Conservation (phyloP, 2,329 filamentous ascomycete species). For the Aotearoamyces nothofagi region DNA sequence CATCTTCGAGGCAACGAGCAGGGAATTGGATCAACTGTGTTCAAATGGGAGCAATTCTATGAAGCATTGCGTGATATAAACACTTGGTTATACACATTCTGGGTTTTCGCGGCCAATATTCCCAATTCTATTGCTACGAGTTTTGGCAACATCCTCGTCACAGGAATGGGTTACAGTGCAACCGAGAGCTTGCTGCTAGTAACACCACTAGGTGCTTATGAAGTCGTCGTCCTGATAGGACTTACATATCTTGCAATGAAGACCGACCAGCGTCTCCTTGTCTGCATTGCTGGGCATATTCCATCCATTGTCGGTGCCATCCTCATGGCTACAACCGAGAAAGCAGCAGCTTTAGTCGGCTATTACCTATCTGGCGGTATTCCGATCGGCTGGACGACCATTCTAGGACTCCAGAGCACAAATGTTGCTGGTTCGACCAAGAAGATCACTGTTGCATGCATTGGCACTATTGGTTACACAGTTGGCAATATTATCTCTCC, state of each 20-base stretch:
- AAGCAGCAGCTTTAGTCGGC: constrained; percentile 1
- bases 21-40: constrained; percentile 36
- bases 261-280: constrained; percentile 15
- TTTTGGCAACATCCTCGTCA: constrained; percentile 42
- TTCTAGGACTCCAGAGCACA: constrained; percentile 1
- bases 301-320: constrained; percentile 19
- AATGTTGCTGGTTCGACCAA: constrained; percentile 31
- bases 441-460: no score
- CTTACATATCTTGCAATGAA: constrained; percentile 15
- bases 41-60: constrained; percentile 33
- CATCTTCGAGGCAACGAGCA: constrained; percentile 39
- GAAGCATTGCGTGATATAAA: constrained; percentile 25
- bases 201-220: constrained; percentile 15
- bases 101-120: constrained; percentile 33
- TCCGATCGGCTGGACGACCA: neutral
- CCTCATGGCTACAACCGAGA: no score
- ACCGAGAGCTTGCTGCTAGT: constrained; percentile 20
- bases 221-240: constrained; percentile 13
- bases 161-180: constrained; percentile 37
- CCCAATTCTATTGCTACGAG: constrained; percentile 39
- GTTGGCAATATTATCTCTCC: constrained; percentile 36
- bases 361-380: constrained; percentile 1
- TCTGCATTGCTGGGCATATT: constrained; percentile 20
- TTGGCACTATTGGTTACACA: constrained; percentile 34
- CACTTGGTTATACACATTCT: constrained; percentile 24